Evolutionary conservation across 306 rosid species (phyloP).

Genomic region (Castanea sativa): DNA sequence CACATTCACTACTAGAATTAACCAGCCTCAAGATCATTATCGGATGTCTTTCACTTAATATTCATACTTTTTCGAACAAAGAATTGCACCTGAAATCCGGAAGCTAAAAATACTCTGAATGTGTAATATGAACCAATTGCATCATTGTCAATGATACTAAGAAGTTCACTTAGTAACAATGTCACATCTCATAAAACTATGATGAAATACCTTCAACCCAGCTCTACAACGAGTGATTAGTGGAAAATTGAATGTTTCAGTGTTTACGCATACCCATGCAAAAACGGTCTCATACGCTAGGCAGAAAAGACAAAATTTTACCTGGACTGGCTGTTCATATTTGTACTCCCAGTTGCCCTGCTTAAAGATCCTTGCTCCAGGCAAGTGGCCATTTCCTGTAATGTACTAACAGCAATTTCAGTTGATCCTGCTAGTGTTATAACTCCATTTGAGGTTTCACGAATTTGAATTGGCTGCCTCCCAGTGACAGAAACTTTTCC

Average conservation of each 20-base stretch:
- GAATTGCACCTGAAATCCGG: not conserved
- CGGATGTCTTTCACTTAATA: not conserved
- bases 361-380: constrained; percentile 75
- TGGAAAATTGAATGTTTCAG: constrained; percentile 4
- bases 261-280: not conserved
- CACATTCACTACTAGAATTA: not conserved
- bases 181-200: not conserved
- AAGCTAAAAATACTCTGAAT: not conserved
- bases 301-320: constrained; percentile 23
- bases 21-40: not conserved
- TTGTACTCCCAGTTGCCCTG: constrained; percentile 87
- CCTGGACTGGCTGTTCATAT: constrained; percentile 92
- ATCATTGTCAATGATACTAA: not conserved
- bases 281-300: constrained; percentile 1
- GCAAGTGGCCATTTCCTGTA: constrained; percentile 72
- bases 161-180: not conserved
- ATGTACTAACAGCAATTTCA: constrained; percentile 63
- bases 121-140: not conserved
- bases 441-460: constrained; percentile 72
- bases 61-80: not conserved
- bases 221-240: not conserved
- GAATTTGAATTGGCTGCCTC: constrained; percentile 64
- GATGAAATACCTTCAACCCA: constrained; percentile 2
- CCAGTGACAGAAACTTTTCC: constrained; percentile 53
- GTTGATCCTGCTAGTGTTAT: constrained; percentile 74